Percentiles rank a stretch among this genome's conserved stretches.
These are phyloP conservation scores for Leishmania guyanensis DNA, from an alignment of 208 protist species.

Conservation along the genomic window DNA sequence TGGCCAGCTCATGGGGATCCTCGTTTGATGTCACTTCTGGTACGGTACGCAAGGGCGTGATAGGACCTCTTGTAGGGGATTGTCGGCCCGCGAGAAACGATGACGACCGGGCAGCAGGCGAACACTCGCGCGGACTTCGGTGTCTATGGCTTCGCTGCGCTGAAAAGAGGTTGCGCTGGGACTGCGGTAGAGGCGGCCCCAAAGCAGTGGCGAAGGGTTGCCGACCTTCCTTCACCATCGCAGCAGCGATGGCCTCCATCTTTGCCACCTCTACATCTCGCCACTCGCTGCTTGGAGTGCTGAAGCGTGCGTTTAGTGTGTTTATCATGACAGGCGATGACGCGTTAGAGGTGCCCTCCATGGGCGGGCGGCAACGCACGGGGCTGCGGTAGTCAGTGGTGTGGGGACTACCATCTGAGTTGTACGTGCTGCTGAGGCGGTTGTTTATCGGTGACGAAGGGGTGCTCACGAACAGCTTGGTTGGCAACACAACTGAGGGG, in stretches of 20 bases:
- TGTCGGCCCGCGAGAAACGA: conserved; percentile 4
- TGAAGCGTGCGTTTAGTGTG: not conserved
- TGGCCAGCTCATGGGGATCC: conserved; percentile 6
- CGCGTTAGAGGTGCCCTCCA: conserved; percentile 6
- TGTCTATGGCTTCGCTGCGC: not conserved
- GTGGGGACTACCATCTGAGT: conserved; percentile 14
- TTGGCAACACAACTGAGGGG: not conserved
- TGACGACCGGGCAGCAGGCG: conserved; percentile 6
- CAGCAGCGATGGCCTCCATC: not conserved
- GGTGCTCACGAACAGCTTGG: not conserved
- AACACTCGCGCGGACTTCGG: conserved; percentile 14
- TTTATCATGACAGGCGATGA: conserved; percentile 1
- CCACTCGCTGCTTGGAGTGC: conserved; percentile 10
- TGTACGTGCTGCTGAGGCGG: not conserved
- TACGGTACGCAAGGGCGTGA: not conserved
- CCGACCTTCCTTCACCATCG: not conserved
- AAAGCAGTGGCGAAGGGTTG: not conserved
- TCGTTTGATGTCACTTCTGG: not conserved
- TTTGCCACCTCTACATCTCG: not conserved
- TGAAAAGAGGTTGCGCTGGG: not conserved
- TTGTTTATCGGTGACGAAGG: not conserved
- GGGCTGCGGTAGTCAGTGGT: conserved; percentile 33
- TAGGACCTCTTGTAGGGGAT: not conserved
- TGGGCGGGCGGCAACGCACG: conserved; percentile 15
- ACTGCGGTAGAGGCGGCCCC: not conserved